phyloP scores from a whole-genome alignment of 1,284 basidiomycete species.

The Testicularia cyperi region DNA sequence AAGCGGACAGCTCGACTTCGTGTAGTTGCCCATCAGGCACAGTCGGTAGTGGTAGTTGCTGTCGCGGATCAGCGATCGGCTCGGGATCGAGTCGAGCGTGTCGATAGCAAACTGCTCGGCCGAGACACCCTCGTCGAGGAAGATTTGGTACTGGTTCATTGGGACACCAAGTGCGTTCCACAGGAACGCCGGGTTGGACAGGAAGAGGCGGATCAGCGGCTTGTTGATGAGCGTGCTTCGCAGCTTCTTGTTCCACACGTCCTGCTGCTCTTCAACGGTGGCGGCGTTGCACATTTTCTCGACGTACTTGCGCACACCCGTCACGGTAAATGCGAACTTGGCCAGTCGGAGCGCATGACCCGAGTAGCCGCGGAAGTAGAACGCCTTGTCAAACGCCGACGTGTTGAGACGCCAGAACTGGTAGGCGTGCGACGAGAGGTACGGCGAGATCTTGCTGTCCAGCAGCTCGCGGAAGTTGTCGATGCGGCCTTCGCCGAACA shows the following conservation, averaged over 20 bases:
- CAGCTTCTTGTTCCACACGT: slow-evolving; percentile 69
- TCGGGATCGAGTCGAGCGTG: slow-evolving; percentile 57
- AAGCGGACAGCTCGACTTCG: slow-evolving; percentile 70
- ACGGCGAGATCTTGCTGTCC: slow-evolving; percentile 70
- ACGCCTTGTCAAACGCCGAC: slow-evolving; percentile 68
- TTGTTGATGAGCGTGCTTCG: slow-evolving; percentile 72
- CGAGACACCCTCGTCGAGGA: slow-evolving; percentile 68
- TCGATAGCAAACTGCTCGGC: slow-evolving; percentile 59
- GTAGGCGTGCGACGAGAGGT: slow-evolving; percentile 74
- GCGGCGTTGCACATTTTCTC: slow-evolving; percentile 67
- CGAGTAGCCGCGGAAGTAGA: slow-evolving; percentile 75
- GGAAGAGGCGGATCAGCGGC: slow-evolving; percentile 67
- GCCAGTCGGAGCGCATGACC: slow-evolving; percentile 68
- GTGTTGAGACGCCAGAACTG: slow-evolving; percentile 76
- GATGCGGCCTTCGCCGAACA: slow-evolving; percentile 74
- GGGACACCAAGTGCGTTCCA: slow-evolving; percentile 83
- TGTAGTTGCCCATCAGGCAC: slow-evolving; percentile 70
- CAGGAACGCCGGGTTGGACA: slow-evolving; percentile 67
- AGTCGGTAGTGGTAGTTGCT: slow-evolving; percentile 61
- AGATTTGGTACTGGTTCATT: slow-evolving; percentile 72
- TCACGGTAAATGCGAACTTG: slow-evolving; percentile 67
- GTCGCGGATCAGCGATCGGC: slow-evolving; percentile 46
- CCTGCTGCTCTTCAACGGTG: slow-evolving; percentile 68
- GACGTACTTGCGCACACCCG: slow-evolving; percentile 68
- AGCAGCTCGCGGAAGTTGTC: slow-evolving; percentile 69